phyloP scores from a whole-genome alignment of 345 rosid genomes.

The Gossypium ekmanianum region DNA sequence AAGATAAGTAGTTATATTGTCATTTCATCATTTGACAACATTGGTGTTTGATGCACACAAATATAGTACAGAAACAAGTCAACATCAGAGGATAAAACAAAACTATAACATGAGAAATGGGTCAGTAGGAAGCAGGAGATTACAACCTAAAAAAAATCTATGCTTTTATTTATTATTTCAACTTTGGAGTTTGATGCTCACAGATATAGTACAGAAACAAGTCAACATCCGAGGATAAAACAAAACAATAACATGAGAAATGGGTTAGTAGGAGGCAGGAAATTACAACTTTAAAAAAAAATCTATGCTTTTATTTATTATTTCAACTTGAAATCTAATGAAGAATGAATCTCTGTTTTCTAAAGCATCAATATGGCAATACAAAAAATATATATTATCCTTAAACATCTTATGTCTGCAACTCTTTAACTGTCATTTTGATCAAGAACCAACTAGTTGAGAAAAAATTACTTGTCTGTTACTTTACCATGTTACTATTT shows the following conservation, averaged over 20 bases:
- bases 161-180: not conserved
- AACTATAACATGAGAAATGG: slow-evolving; percentile 5
- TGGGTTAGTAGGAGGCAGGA: not conserved
- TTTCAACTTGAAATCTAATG: not conserved
- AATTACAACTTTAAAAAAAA: not conserved
- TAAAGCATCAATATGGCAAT: not conserved
- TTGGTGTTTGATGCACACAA: not conserved
- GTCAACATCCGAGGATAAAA: not conserved
- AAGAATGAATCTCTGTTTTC: not conserved
- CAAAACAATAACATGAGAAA: slow-evolving; percentile 4
- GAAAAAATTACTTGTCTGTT: not conserved
- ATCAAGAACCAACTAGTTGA: not conserved
- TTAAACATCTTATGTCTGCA: not conserved
- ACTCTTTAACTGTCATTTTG: not conserved
- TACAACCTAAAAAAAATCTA: not conserved
- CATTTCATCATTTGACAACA: too few relatives aligned
- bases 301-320: not conserved
- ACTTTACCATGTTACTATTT: not conserved
- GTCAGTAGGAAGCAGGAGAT: not conserved
- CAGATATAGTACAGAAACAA: not conserved
- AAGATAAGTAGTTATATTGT: not conserved
- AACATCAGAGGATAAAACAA: not conserved
- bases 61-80: not conserved
- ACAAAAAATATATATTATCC: not conserved
- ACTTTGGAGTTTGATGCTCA: not conserved